phyloP scores from a whole-genome alignment of 2,329 filamentous ascomycete genomes.

The Alternaria gansuensis region DNA sequence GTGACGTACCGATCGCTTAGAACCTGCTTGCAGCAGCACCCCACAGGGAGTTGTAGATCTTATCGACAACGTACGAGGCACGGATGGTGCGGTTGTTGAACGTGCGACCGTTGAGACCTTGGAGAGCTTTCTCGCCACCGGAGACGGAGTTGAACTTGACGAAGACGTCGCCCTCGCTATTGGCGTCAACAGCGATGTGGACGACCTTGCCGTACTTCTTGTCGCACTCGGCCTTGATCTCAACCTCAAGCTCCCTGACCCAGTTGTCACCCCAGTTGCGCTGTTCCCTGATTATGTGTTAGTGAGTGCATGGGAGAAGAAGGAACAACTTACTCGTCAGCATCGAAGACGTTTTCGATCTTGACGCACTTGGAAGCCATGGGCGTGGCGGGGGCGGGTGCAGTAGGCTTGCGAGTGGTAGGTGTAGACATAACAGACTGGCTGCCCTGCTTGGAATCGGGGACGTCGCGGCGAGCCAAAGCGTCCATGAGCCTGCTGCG shows the following conservation, averaged over 20 bases:
- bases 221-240: slow-evolving; percentile 92
- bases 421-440: slow-evolving; percentile 51
- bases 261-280: slow-evolving; percentile 60
- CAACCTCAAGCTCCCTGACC: slow-evolving; percentile 93
- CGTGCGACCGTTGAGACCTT: slow-evolving; percentile 94
- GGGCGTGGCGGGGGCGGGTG: slow-evolving; percentile 78
- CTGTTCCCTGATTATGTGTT: slow-evolving; percentile 39
- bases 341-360: slow-evolving; percentile 94
- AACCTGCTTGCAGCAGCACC: slow-evolving; percentile 43
- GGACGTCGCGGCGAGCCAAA: slow-evolving; percentile 80
- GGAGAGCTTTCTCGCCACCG: slow-evolving; percentile 96
- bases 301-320: slow-evolving; percentile 12
- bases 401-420: slow-evolving; percentile 73
- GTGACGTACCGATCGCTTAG: slow-evolving; percentile 33
- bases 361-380: slow-evolving; percentile 93
- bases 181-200: slow-evolving; percentile 93
- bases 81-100: slow-evolving; percentile 94
- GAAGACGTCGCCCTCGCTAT: slow-evolving; percentile 95
- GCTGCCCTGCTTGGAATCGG: slow-evolving; percentile 61
- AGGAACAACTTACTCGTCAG: slow-evolving; percentile 75
- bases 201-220: slow-evolving; percentile 96
- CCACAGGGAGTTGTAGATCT: slow-evolving; percentile 95
- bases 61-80: slow-evolving; percentile 95
- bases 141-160: slow-evolving; percentile 97
- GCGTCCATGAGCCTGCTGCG: slow-evolving; percentile 98